phyloP scores from a whole-genome alignment of 164 flowering plant genomes.

The Santalum album region DNA sequence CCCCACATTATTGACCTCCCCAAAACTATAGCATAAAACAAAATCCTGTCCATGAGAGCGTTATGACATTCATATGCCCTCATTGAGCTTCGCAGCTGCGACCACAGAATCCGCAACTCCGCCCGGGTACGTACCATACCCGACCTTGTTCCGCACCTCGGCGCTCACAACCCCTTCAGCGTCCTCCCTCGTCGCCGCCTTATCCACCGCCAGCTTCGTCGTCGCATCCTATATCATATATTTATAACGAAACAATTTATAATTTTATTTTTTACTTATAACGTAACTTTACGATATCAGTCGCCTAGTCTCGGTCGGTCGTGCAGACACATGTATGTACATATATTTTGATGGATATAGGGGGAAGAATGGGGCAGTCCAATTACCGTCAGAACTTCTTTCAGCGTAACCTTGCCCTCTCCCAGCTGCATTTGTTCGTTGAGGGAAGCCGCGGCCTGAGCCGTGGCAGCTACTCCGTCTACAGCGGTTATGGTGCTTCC shows the following conservation, averaged over 20 bases:
- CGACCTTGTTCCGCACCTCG: slow-evolving; percentile 41
- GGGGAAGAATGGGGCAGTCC: too few species aligned
- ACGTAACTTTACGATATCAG: too few species aligned
- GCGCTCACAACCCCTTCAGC: slow-evolving; percentile 41
- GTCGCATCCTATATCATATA: slow-evolving; percentile 32
- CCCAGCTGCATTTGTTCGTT: slow-evolving; percentile 22
- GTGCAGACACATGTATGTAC: too few species aligned
- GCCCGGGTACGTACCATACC: slow-evolving; percentile 23
- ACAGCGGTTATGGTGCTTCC: slow-evolving; percentile 24
- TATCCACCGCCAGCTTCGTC: slow-evolving; percentile 33
- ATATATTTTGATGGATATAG: too few species aligned
- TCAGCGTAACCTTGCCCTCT: slow-evolving; percentile 36
- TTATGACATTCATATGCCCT: too few species aligned
- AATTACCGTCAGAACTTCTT: slow-evolving; percentile 30
- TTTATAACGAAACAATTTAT: background rate
- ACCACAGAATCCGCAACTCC: slow-evolving; percentile 40
- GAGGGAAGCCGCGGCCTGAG: slow-evolving; percentile 36
- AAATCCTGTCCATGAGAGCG: too few species aligned
- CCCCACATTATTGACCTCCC: too few species aligned
- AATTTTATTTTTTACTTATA: too few species aligned
- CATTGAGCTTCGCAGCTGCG: slow-evolving; percentile 47
- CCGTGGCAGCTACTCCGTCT: slow-evolving; percentile 33
- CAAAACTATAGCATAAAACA: too few species aligned
- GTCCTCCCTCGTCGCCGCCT: slow-evolving; percentile 36
- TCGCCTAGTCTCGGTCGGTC: too few species aligned